These are phyloP conservation scores for Naganishia cerealis DNA, from an alignment of 1,284 basidiomycete species.

Conservation along the genomic window DNA sequence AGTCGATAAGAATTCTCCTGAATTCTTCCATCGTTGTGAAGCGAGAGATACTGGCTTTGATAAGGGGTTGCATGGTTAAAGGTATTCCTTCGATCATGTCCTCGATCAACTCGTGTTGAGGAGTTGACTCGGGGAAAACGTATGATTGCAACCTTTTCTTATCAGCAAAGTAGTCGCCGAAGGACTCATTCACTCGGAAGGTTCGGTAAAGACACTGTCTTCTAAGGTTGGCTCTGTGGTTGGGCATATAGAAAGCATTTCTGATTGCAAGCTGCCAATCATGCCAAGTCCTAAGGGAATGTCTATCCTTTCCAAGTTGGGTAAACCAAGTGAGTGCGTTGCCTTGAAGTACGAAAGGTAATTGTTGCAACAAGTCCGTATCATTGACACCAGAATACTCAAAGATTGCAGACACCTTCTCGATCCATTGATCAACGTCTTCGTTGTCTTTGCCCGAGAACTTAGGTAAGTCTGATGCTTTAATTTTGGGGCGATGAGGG, in stretches of 20 bases:
- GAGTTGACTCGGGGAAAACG: too few species aligned
- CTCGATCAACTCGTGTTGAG: too few species aligned
- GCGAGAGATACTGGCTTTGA: slow-evolving; percentile 21
- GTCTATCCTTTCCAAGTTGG: slow-evolving; percentile 19
- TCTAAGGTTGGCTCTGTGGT: slow-evolving; percentile 17
- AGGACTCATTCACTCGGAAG: slow-evolving; percentile 12
- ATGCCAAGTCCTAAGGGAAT: slow-evolving; percentile 11
- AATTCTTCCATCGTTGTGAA: slow-evolving; percentile 24
- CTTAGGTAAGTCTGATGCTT: slow-evolving; percentile 30
- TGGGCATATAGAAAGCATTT: slow-evolving; percentile 31
- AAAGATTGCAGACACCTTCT: slow-evolving; percentile 19
- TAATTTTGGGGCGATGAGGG: slow-evolving; percentile 14
- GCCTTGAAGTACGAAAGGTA: slow-evolving; percentile 23
- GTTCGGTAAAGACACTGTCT: slow-evolving; percentile 27
- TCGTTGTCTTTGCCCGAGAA: slow-evolving; percentile 18
- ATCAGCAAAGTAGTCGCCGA: slow-evolving; percentile 28
- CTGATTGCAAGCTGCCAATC: slow-evolving; percentile 29
- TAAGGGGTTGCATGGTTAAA: slow-evolving; percentile 24
- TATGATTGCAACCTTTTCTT: slow-evolving; percentile 23
- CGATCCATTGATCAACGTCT: slow-evolving; percentile 31
- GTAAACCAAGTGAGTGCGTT: slow-evolving; percentile 28
- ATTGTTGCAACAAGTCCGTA: slow-evolving; percentile 12
- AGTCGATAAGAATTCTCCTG: slow-evolving; percentile 28
- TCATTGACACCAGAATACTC: slow-evolving; percentile 24
- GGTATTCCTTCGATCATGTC: too few species aligned